Evolutionary conservation across 177 flowering plant genomes (phyloP).

Genomic region (Telopea speciosissima): DNA sequence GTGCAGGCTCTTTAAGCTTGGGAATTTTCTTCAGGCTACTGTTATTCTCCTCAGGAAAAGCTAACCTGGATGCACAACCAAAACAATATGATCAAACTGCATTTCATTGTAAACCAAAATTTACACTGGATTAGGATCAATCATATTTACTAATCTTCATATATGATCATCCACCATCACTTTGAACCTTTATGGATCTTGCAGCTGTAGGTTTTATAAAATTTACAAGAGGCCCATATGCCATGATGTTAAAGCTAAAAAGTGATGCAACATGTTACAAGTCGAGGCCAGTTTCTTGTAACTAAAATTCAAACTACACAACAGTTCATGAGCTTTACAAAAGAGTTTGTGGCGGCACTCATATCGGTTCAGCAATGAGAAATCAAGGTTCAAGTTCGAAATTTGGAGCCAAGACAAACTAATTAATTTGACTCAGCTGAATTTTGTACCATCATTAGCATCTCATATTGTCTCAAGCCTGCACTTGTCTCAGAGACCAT

Average conservation of each 20-base stretch:
- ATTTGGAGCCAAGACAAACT: no score
- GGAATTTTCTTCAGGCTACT: not conserved
- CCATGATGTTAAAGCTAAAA: not conserved
- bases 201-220: no score
- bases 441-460: no score
- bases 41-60: slow-evolving; percentile 37
- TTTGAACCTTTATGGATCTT: no score
- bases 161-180: no score
- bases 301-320: no score
- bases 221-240: no score
- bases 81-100: not conserved
- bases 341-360: not conserved
- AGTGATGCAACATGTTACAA: not conserved
- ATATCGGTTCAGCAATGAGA: not conserved
- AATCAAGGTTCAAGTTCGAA: not conserved
- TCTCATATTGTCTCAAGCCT: no score
- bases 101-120: not conserved
- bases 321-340: not conserved
- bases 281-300: no score
- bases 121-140: not conserved
- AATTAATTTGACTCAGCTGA: not conserved
- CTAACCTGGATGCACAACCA: slow-evolving; percentile 34
- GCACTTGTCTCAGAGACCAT: no score
- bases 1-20: not conserved
- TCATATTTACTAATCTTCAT: no score